phyloP scores from a whole-genome alignment of 2,329 filamentous ascomycete genomes.

The Helotiales sp. region DNA sequence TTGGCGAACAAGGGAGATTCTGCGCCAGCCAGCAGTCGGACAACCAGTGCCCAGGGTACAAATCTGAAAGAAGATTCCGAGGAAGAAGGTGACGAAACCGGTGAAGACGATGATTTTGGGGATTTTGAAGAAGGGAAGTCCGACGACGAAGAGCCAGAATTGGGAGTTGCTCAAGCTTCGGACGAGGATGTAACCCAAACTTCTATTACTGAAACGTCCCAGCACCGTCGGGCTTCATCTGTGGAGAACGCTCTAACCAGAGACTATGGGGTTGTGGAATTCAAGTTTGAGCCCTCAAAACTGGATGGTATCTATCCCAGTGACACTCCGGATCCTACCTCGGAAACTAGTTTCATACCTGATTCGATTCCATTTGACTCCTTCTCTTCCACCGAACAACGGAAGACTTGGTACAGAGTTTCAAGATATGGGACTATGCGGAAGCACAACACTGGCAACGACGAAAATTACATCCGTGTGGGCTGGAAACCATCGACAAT shows the following conservation, averaged over 20 bases:
- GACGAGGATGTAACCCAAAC: neutral
- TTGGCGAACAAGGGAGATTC: conserved; percentile 27
- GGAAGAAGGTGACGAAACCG: conserved; percentile 6
- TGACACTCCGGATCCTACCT: conserved; percentile 20
- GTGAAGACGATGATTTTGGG: conserved; percentile 46
- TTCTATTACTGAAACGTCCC: neutral
- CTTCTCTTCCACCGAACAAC: conserved; percentile 60
- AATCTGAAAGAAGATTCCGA: conserved; percentile 15
- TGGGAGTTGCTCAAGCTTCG: neutral
- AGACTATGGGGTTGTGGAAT: conserved; percentile 34
- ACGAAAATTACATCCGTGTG: conserved; percentile 64
- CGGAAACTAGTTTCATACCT: conserved; percentile 38
- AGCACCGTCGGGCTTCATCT: neutral
- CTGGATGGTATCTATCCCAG: conserved; percentile 40
- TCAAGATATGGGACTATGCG: conserved; percentile 64
- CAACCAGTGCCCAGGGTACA: conserved; percentile 5
- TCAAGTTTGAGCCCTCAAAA: conserved; percentile 33
- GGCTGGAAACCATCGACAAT: conserved; percentile 61
- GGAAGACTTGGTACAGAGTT: conserved; percentile 68
- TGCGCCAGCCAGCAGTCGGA: neutral
- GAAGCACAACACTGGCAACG: conserved; percentile 60
- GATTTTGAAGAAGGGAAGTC: conserved; percentile 45
- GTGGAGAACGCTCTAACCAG: neutral
- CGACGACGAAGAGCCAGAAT: conserved; percentile 26
- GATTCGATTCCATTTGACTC: conserved; percentile 49